Evolutionary conservation across 108 stramenopile species (phyloP), one percentile per base, ranked within the genome.

Genomic region (Schizochytrium sp.): DNA sequence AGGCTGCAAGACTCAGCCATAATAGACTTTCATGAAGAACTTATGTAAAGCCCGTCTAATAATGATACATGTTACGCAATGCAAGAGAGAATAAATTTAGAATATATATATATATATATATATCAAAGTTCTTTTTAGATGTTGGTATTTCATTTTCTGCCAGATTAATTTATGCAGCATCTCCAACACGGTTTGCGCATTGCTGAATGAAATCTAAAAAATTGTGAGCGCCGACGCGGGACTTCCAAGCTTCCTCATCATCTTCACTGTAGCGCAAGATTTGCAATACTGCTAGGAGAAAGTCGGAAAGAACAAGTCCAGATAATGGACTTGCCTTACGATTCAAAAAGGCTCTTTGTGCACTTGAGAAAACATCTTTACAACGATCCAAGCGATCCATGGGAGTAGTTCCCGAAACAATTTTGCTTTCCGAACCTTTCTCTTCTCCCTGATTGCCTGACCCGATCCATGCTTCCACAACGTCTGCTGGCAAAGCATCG

Each of bases 221-320:
- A 12, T 28, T 69, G 42, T 69, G 19, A 44, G 19, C 28, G 7
- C 64, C 64, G 44, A 44, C 7, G 28, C 64, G 10, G 10, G 64
- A 12, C 12, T 28, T 38, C 64, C 64, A 69, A 15, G 28, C 28
- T 38, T 12, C 12, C 64, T 69, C 64, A 44, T 69, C 64, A 38
- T 10, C 19, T 69, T 69, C 64, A 15, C 19, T 69, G 28, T 69
- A 44, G 2, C 28, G 64, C 64, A 69, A 0, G 15, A 69, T 69
- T 7, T 10, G 40, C 42, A 69, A 44, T 13, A 69, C 64, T 8
- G 64, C 64, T 7, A 69, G 64, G 7, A 69, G 28, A 69, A 69
- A 69, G 15, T 69, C 64, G 2, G 64, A 69, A 44, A 69, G 64
- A 69, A 69, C 64, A 7, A 69, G 64, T 7, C 28, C 64, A 2